Percentiles rank a stretch among this genome's conserved stretches.
phyloP scores from a whole-genome alignment of 805 yeast species.

The Metschnikowia noctiluminum region DNA sequence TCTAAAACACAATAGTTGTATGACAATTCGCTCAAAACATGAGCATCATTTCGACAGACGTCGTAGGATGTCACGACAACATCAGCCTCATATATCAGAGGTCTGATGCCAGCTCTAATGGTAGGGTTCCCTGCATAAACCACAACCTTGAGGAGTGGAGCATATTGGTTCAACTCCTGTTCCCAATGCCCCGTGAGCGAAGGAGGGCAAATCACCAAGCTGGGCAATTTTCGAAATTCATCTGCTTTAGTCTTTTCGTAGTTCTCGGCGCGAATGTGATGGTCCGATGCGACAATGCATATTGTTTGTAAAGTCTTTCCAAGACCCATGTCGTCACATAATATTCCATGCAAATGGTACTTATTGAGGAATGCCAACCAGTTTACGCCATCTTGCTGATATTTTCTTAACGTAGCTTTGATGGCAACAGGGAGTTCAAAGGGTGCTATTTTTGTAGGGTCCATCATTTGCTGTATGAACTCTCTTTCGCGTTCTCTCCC shows the following conservation, averaged over 20 bases:
- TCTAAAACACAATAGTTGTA: constrained; percentile 95
- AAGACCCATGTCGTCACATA: constrained; percentile 99
- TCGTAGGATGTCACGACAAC: constrained; percentile 93
- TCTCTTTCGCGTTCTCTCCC: constrained; percentile 94
- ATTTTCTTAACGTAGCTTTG: constrained; percentile 87
- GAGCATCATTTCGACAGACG: constrained; percentile 89
- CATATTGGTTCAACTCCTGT: constrained; percentile 84
- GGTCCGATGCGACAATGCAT: constrained; percentile 96
- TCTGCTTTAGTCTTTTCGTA: constrained; percentile 55
- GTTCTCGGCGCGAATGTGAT: constrained; percentile 75
- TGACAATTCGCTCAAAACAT: constrained; percentile 53
- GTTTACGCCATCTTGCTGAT: constrained; percentile 97
- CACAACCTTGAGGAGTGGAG: constrained; percentile 77
- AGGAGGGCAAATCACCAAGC: constrained; percentile 92
- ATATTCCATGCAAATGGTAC: constrained; percentile 92
- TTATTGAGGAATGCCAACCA: constrained; percentile 96
- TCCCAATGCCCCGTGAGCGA: constrained; percentile 99
- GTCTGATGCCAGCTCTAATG: constrained; percentile 54
- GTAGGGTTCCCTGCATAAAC: constrained; percentile 95
- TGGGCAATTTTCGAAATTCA: constrained; percentile 74
- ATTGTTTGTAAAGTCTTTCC: constrained; percentile 97
- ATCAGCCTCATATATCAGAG: constrained; percentile 57
- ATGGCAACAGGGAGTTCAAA: constrained; percentile 88
- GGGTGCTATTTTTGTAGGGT: constrained; percentile 83
- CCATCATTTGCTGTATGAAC: constrained; percentile 97